These are phyloP conservation scores for Ustilago crameri DNA, from an alignment of 1,284 basidiomycete species.

Conservation along the genomic window DNA sequence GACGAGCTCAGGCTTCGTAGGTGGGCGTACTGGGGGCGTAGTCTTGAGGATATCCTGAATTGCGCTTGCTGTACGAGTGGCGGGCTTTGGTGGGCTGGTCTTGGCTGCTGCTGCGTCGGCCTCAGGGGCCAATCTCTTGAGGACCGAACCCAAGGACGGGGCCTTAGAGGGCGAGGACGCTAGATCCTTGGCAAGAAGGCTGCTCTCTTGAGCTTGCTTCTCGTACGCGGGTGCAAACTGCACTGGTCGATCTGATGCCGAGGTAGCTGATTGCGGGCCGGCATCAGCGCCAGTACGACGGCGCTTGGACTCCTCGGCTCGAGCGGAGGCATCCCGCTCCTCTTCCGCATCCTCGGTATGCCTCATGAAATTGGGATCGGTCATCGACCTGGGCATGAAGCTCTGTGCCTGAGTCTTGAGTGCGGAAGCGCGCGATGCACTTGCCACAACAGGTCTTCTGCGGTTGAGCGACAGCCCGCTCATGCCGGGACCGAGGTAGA, in stretches of 20 bases:
- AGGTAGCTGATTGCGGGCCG: slow-evolving; percentile 1
- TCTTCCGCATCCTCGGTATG: slow-evolving; percentile 16
- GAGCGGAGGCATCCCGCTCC: slow-evolving; percentile 14
- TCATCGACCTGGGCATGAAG: slow-evolving; percentile 33
- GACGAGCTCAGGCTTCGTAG: slow-evolving; percentile 57
- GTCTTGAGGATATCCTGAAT: slow-evolving; percentile 56
- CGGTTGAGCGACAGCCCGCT: slow-evolving; percentile 43
- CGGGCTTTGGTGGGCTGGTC: slow-evolving; percentile 23
- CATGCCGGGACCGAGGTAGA: slow-evolving; percentile 51
- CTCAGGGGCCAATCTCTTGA: slow-evolving; percentile 39
- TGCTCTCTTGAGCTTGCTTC: slow-evolving; percentile 34
- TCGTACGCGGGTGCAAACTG: slow-evolving; percentile 37
- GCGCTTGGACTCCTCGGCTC: slow-evolving; percentile 40
- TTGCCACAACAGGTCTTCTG: slow-evolving; percentile 32
- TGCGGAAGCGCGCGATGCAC: slow-evolving; percentile 28
- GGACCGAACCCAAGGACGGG: slow-evolving; percentile 5
- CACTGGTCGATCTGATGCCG: slow-evolving; percentile 15
- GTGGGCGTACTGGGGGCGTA: slow-evolving; percentile 38
- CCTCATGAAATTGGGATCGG: slow-evolving; percentile 36
- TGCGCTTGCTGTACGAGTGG: slow-evolving; percentile 53
- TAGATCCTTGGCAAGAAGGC: slow-evolving; percentile 35
- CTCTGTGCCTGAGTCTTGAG: slow-evolving; percentile 12
- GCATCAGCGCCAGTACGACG: slow-evolving; percentile 23
- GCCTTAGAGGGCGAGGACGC: slow-evolving; percentile 7
- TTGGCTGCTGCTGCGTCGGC: slow-evolving; percentile 12